Evolutionary conservation across 495 filamentous ascomycete genomes (phyloP).

Genomic region (Thozetella sp.): DNA sequence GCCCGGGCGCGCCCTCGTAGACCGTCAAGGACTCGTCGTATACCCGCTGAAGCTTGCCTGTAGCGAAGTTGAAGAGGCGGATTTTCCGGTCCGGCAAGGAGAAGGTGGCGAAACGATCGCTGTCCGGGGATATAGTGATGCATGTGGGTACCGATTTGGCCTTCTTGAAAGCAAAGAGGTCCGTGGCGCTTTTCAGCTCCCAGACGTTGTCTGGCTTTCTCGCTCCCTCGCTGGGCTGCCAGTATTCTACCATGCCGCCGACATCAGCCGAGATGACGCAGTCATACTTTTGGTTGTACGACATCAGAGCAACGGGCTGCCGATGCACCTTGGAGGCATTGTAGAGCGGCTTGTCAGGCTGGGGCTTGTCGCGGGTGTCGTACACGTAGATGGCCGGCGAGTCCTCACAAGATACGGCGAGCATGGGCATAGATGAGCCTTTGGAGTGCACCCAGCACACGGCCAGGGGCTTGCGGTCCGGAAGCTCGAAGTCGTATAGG

Average conservation of each 20-base stretch:
- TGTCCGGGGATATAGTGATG: conserved; percentile 84
- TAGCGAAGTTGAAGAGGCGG: conserved; percentile 88
- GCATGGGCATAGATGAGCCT: conserved; percentile 81
- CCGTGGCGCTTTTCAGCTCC: conserved; percentile 86
- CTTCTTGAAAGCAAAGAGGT: conserved; percentile 96
- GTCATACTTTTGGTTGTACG: conserved; percentile 86
- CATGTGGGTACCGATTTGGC: conserved; percentile 83
- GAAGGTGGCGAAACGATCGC: conserved; percentile 82
- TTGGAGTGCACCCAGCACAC: conserved; percentile 93
- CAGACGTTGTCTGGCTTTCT: conserved; percentile 94
- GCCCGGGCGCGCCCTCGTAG: conserved; percentile 86
- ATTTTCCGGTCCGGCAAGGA: conserved; percentile 94
- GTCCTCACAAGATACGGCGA: conserved; percentile 85
- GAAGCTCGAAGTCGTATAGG: conserved; percentile 72
- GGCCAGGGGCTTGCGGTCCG: conserved; percentile 69
- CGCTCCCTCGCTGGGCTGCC: conserved; percentile 76
- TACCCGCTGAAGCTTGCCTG: conserved; percentile 84
- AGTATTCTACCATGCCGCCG: conserved; percentile 96
- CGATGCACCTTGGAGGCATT: conserved; percentile 75
- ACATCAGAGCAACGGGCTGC: conserved; percentile 77
- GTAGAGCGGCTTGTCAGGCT: conserved; percentile 62
- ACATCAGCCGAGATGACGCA: conserved; percentile 90
- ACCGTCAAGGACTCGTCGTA: conserved; percentile 92
- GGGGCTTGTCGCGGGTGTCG: conserved; percentile 84
- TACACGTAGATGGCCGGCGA: conserved; percentile 76